Conservation (phyloP, 2,329 filamentous ascomycete species). For the Epichloe sylvatica region DNA sequence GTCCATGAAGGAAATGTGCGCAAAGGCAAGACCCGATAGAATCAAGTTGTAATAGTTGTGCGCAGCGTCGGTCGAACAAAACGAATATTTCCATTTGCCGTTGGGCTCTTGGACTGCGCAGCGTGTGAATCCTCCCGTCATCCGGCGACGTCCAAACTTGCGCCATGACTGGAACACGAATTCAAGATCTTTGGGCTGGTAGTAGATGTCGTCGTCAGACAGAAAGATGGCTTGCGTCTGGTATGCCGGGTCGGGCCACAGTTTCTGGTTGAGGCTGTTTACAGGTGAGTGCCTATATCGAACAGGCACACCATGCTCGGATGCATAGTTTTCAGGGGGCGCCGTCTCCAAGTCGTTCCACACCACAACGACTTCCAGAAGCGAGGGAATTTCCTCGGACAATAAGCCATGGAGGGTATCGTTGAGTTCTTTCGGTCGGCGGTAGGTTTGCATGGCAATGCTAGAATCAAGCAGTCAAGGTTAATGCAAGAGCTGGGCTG, state of each 20-base stretch:
- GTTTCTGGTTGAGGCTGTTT: slow-evolving; percentile 25
- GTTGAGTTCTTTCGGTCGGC: slow-evolving; percentile 22
- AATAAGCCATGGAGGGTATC: slow-evolving; percentile 17
- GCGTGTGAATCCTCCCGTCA: slow-evolving; percentile 24
- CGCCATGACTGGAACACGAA: slow-evolving; percentile 29
- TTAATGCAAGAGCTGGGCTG: background rate
- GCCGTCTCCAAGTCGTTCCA: slow-evolving; percentile 22
- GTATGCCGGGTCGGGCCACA: slow-evolving; percentile 22
- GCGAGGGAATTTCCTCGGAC: slow-evolving; percentile 19
- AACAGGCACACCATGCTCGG: slow-evolving; percentile 18
- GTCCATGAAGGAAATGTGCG: slow-evolving; percentile 24
- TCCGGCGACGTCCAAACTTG: slow-evolving; percentile 21
- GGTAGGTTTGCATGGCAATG: slow-evolving; percentile 24
- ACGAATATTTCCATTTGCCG: slow-evolving; percentile 18
- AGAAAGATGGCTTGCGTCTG: slow-evolving; percentile 26
- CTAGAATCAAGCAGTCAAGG: slow-evolving; percentile 9
- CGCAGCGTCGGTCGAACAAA: slow-evolving; percentile 15
- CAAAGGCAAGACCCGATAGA: slow-evolving; percentile 24
- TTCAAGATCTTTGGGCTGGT: slow-evolving; percentile 23
- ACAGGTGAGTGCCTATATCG: slow-evolving; percentile 19
- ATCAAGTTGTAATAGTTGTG: slow-evolving; percentile 22
- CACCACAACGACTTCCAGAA: slow-evolving; percentile 23
- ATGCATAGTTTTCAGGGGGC: slow-evolving; percentile 17
- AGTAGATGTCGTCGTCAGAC: slow-evolving; percentile 27
- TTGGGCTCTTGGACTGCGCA: slow-evolving; percentile 14